Conservation (phyloP, 2,329 filamentous ascomycete species). For the Hypomyces rosellus region DNA sequence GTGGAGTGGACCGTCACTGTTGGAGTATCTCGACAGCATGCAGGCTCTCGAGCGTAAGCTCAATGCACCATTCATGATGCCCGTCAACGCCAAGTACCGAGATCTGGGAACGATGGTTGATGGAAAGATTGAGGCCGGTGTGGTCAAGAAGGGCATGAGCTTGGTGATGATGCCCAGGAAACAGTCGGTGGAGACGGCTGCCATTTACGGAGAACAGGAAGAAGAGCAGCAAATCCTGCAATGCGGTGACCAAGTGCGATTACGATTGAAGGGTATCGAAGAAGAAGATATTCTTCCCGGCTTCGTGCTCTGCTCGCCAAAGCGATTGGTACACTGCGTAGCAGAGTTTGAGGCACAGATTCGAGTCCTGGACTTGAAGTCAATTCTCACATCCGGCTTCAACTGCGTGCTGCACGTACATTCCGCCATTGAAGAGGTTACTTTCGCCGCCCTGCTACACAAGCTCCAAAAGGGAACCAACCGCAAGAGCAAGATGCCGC, state of each 20-base stretch:
- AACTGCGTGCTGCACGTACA: conserved; percentile 98
- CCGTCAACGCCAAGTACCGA: conserved; percentile 89
- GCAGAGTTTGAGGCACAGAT: conserved; percentile 92
- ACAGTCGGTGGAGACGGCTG: conserved; percentile 71
- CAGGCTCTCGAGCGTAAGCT: conserved; percentile 88
- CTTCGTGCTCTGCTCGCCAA: conserved; percentile 92
- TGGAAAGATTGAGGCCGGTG: conserved; percentile 92
- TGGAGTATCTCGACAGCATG: conserved; percentile 95
- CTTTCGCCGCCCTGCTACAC: conserved; percentile 80
- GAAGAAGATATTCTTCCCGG: conserved; percentile 95
- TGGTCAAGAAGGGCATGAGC: conserved; percentile 81
- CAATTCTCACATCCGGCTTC: conserved; percentile 87
- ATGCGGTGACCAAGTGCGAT: conserved; percentile 89
- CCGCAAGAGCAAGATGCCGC: conserved; percentile 87
- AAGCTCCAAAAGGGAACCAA: conserved; percentile 92
- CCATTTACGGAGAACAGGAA: conserved; percentile 91
- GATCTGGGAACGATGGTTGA: conserved; percentile 98
- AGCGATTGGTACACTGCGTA: conserved; percentile 89
- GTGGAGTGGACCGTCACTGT: conserved; percentile 83
- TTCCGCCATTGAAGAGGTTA: conserved; percentile 95
- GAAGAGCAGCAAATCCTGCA: conserved; percentile 78
- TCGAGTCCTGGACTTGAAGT: conserved; percentile 88
- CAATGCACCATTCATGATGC: conserved; percentile 99
- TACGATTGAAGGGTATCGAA: conserved; percentile 89
- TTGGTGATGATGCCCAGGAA: conserved; percentile 96